phyloP scores from a whole-genome alignment of 2,329 filamentous ascomycete genomes.

The Fusarium denticulatum region DNA sequence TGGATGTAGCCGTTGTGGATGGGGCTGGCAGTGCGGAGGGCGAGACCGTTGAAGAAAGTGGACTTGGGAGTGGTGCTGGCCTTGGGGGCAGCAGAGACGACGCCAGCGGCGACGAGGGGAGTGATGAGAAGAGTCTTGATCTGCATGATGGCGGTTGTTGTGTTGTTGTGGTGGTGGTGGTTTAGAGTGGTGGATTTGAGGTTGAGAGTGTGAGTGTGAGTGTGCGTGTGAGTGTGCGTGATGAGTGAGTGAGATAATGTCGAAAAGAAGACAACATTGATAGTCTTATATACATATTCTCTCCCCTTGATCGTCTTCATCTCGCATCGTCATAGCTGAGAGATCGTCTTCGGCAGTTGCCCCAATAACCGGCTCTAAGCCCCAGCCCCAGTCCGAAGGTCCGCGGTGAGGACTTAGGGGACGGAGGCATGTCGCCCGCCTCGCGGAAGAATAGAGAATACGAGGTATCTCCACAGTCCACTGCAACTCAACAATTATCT shows the following conservation, averaged over 20 bases:
- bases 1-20: conserved; percentile 59
- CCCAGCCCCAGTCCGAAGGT: neutral
- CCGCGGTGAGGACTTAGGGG: neutral
- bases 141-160: conserved; percentile 42
- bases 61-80: conserved; percentile 28
- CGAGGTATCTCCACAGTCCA: neutral
- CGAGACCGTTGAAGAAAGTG: conserved; percentile 59
- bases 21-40: conserved; percentile 59
- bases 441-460: conserved; percentile 11
- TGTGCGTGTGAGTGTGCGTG: neutral
- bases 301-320: neutral
- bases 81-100: conserved; percentile 44
- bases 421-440: neutral
- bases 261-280: neutral
- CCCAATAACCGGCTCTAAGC: neutral
- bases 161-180: neutral
- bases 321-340: conserved; percentile 6
- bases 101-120: conserved; percentile 41
- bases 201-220: neutral
- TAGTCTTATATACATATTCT: conserved; percentile 28
- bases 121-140: conserved; percentile 40
- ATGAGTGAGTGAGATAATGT: conserved; percentile 2
- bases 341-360: neutral
- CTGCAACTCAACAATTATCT: neutral
- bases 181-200: neutral